Base-by-base conservation (phyloP, 129 eudicot genomes). In the Flaveria ramosissima region DNA sequence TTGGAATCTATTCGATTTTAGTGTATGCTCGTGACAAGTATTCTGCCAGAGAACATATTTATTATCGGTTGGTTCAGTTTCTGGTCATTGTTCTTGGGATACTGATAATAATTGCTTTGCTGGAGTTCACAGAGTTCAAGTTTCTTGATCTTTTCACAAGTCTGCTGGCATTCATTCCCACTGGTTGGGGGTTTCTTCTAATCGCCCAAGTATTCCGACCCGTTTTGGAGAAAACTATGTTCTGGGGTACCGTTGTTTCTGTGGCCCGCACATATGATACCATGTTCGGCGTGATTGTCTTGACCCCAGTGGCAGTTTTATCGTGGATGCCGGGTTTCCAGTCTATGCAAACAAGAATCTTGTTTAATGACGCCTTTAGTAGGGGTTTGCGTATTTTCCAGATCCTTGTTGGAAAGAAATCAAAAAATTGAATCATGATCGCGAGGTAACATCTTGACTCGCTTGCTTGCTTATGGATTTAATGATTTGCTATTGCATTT, bases 311-410 rank as follows among this genome's bases (percentile, higher is more conserved):
- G 32, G 98, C 98, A 1, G 64, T 87, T 23, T 80, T 93, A 12
- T 88, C 98, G 23, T 93, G 98, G 98, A 51, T 90, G 84, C 97
- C 98, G 1, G 98, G 98, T 13, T 85, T 91, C 77, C 98, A 93
- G 84, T 85, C 94, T 1, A 93, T 93, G 98, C 98, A 93, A 86
- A 93, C 98, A n/a, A 93, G 98, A 84, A 93, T 93, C 77, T 76
- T 93, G 67, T 93, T 93, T 68, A 93, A 93, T 77, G 93, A 93
- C 41, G 97, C 98, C n/a, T 93, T 93, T 74, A 89, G 96, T 71
- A 78, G 98, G 76, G 98, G 98, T 59, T 63, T 93, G 74, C 85
- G 86, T 78, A 93, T 93, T 45, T 88, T 80, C 81, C 90, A 90
- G 90, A 88, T 90, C 59, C 68, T 90, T 64, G 80, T 88, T 24